Evolutionary conservation across 2,329 filamentous ascomycete genomes (phyloP).

Genomic region (Neopestalotiopsis sp.): DNA sequence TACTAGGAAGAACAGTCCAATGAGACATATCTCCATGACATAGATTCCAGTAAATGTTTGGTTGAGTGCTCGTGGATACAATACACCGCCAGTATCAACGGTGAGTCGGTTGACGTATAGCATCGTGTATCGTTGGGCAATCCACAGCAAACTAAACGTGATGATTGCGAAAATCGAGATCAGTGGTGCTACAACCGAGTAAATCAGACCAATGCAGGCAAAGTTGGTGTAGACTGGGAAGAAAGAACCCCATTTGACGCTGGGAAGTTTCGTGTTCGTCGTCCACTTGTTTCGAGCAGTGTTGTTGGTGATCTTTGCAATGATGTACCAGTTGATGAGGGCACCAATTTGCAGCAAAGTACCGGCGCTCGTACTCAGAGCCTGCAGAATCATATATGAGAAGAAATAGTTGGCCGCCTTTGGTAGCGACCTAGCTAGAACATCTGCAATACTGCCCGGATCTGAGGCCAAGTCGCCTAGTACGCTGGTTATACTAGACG

Average conservation of each 20-base stretch:
- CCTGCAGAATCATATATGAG: constrained; percentile 96
- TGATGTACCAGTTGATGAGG: constrained; percentile 79
- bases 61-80: constrained; percentile 93
- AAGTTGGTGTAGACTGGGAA: constrained; percentile 98
- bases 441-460: constrained; percentile 69
- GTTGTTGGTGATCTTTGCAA: constrained; percentile 81
- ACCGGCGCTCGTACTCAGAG: constrained; percentile 87
- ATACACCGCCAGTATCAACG: constrained; percentile 87
- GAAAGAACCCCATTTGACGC: constrained; percentile 88
- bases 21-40: constrained; percentile 88
- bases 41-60: constrained; percentile 95
- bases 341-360: constrained; percentile 84
- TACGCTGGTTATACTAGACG: constrained; percentile 70
- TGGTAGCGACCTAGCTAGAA: constrained; percentile 80
- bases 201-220: constrained; percentile 89
- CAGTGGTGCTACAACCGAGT: constrained; percentile 85
- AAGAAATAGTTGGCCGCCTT: constrained; percentile 96
- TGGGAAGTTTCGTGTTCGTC: constrained; percentile 78
- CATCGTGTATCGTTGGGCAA: constrained; percentile 96
- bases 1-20: constrained; percentile 87
- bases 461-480: constrained; percentile 62
- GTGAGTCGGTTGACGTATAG: constrained; percentile 91
- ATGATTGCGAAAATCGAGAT: constrained; percentile 93
- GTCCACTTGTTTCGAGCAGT: constrained; percentile 84
- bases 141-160: constrained; percentile 89